These are phyloP conservation scores for Saccharomycopsis fermentans DNA, from an alignment of 805 yeast genomes.

Conservation along the genomic window DNA sequence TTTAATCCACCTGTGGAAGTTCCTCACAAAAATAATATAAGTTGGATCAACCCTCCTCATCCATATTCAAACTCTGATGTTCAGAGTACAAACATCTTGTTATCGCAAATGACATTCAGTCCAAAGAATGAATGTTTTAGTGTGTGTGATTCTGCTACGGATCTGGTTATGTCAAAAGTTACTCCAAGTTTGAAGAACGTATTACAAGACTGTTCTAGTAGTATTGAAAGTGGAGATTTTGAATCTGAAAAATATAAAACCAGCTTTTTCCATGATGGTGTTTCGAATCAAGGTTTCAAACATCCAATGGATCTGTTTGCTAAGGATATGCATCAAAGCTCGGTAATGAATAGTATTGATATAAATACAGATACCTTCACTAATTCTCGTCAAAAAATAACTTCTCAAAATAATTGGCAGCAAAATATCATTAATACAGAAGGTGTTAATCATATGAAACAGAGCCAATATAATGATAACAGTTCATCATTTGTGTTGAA, in stretches of 20 bases:
- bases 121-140: background rate
- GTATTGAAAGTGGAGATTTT: conserved; percentile 13
- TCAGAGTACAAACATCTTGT: background rate
- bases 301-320: background rate
- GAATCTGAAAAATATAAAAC: conserved; percentile 6
- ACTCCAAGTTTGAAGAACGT: background rate
- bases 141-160: conserved; percentile 10
- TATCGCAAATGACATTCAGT: background rate
- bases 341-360: background rate
- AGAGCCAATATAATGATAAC: background rate
- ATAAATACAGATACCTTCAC: background rate
- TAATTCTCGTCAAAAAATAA: background rate
- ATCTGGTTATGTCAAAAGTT: conserved; percentile 9
- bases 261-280: conserved; percentile 1
- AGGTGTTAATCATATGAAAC: background rate
- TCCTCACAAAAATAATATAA: background rate
- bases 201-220: conserved; percentile 12
- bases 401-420: background rate
- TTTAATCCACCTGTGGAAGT: background rate
- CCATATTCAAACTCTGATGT: background rate
- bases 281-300: background rate
- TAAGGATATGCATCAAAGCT: background rate
- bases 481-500: background rate
- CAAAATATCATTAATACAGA: background rate
- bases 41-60: background rate